Conservation (phyloP, 2,329 filamentous ascomycete species). For the Fusarium clavum region DNA sequence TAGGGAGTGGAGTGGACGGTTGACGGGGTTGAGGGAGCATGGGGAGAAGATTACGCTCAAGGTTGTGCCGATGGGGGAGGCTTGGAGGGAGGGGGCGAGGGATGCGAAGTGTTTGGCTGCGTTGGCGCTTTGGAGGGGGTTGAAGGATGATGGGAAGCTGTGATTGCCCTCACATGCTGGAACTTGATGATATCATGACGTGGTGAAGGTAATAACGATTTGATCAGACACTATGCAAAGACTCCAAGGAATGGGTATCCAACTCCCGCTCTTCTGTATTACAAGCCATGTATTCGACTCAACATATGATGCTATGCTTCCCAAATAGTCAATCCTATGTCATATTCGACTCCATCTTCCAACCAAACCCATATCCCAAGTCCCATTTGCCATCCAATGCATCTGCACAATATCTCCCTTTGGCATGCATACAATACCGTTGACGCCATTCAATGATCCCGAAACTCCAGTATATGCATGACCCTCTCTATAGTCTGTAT, state of each 20-base stretch:
- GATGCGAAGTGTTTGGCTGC: conserved; percentile 71
- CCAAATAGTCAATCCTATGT: too few relatives aligned
- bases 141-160: conserved; percentile 61
- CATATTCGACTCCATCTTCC: too few relatives aligned
- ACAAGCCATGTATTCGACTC: too few relatives aligned
- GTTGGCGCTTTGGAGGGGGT: conserved; percentile 68
- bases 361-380: too few relatives aligned
- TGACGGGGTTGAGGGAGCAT: conserved; percentile 68
- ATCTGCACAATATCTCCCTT: too few relatives aligned
- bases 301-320: too few relatives aligned
- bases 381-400: too few relatives aligned
- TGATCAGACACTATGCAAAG: neutral
- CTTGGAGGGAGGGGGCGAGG: conserved; percentile 68
- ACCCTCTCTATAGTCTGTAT: neutral
- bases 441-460: conserved; percentile 10
- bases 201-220: neutral
- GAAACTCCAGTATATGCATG: conserved; percentile 29
- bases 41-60: conserved; percentile 73
- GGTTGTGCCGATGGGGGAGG: conserved; percentile 65
- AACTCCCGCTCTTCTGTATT: neutral
- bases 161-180: neutral
- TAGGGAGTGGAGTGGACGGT: conserved; percentile 65
- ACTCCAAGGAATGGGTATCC: neutral
- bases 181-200: neutral
- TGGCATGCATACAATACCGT: too few relatives aligned